phyloP scores from a whole-genome alignment of 768 basidiomycete species.

The Tricholoma furcatifolium region DNA sequence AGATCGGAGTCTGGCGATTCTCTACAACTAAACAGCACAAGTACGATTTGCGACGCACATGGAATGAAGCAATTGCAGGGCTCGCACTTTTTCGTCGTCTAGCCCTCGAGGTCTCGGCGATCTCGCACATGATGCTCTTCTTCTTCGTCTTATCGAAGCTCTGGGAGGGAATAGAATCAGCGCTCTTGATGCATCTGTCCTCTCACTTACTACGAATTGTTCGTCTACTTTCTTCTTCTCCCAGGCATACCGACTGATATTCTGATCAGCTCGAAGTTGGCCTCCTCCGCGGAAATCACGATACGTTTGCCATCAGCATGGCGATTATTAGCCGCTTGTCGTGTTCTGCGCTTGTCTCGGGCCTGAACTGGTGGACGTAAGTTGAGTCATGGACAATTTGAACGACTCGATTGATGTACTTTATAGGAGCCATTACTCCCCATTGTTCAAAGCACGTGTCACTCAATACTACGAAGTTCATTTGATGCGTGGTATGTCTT shows the following conservation, averaged over 20 bases:
- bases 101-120: slow-evolving; percentile 19
- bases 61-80: slow-evolving; percentile 9
- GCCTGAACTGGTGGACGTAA: slow-evolving; percentile 24
- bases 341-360: slow-evolving; percentile 17
- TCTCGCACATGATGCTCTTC: slow-evolving; percentile 20
- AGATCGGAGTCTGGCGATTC: slow-evolving; percentile 20
- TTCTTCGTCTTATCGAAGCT: slow-evolving; percentile 21
- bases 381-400: neutral
- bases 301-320: slow-evolving; percentile 16
- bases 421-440: slow-evolving; percentile 8
- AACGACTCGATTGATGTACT: neutral
- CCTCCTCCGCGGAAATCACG: slow-evolving; percentile 15
- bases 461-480: slow-evolving; percentile 24
- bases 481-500: slow-evolving; percentile 27
- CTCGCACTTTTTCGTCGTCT: slow-evolving; percentile 21
- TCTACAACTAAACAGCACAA: slow-evolving; percentile 5
- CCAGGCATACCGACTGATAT: neutral
- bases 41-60: slow-evolving; percentile 8
- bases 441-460: slow-evolving; percentile 17
- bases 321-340: slow-evolving; percentile 17
- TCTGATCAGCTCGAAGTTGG: slow-evolving; percentile 21
- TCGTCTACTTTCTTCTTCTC: neutral
- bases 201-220: slow-evolving; percentile 22
- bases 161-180: slow-evolving; percentile 23
- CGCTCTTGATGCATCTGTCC: slow-evolving; percentile 25